Evolutionary conservation across 225 moss, liverwort and hornwort genomes (phyloP).

Genomic region (Polytrichum formosum): DNA sequence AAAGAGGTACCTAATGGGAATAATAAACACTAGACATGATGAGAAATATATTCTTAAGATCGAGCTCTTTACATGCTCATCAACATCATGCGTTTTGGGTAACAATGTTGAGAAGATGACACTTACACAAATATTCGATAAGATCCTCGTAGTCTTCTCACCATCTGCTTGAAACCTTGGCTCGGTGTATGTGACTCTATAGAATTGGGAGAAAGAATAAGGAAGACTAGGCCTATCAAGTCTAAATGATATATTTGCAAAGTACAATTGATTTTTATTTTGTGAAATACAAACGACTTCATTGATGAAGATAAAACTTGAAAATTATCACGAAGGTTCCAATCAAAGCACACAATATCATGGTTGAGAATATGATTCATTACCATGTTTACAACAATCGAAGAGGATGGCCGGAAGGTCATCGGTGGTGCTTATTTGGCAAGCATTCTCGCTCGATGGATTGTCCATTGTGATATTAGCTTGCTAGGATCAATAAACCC

Average conservation of each 20-base stretch:
- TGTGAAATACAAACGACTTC: too few species aligned
- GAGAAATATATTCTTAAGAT: too few species aligned
- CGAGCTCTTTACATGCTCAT: too few species aligned
- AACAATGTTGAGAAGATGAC: not conserved
- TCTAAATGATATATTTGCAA: too few species aligned
- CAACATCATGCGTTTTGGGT: too few species aligned
- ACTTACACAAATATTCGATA: constrained; percentile 50
- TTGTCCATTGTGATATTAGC: constrained; percentile 26
- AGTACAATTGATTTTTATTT: too few species aligned
- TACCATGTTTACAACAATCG: constrained; percentile 77
- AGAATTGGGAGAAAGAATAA: not conserved
- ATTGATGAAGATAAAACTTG: too few species aligned
- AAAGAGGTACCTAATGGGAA: too few species aligned
- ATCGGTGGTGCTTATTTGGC: not conserved
- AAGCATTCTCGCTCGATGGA: not conserved
- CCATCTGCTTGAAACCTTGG: constrained; percentile 68
- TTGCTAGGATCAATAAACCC: too few species aligned
- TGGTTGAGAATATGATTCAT: too few species aligned
- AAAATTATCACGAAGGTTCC: not conserved
- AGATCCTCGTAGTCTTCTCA: constrained; percentile 44
- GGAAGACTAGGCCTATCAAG: too few species aligned
- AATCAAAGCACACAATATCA: not conserved
- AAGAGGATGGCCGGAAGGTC: constrained; percentile 53
- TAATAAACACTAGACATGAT: too few species aligned
- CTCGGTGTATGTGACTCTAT: constrained; percentile 68